A percentile compares a stretch with the other conserved stretches of the same genome.
phyloP scores from a whole-genome alignment of 2,329 filamentous ascomycete species.

The Epichloe baconii region DNA sequence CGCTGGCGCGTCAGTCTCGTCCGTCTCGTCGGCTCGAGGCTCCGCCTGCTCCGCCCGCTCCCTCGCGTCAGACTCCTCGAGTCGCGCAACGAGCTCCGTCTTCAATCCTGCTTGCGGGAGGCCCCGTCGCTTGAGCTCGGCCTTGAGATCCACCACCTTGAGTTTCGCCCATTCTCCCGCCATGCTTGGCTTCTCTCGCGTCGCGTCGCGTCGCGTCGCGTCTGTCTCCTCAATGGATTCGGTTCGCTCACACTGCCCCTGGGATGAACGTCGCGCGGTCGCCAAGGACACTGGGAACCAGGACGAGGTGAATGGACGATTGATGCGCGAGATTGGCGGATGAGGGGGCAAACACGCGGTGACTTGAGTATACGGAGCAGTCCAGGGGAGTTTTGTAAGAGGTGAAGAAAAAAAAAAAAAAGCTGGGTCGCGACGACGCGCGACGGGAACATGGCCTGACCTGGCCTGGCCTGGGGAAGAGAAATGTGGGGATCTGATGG shows the following conservation, averaged over 20 bases:
- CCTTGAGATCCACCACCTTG: constrained; percentile 64
- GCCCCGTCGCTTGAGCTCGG: constrained; percentile 60
- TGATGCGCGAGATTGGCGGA: not conserved
- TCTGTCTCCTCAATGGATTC: no score
- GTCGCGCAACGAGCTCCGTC: constrained; percentile 54
- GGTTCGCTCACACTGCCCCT: no score
- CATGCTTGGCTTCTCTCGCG: no score
- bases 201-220: no score
- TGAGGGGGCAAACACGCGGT: no score
- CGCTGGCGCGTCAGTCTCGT: not conserved
- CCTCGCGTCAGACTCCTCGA: constrained; percentile 26
- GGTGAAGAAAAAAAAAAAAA: not conserved
- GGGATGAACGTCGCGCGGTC: no score
- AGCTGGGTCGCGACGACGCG: not conserved
- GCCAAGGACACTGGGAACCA: not conserved
- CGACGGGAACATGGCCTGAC: not conserved
- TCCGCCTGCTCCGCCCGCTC: not conserved
- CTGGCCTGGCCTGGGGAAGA: not conserved
- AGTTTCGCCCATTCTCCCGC: constrained; percentile 37
- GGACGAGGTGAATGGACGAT: not conserved
- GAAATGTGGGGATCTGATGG: not conserved
- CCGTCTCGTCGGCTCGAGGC: not conserved
- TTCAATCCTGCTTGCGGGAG: constrained; percentile 58
- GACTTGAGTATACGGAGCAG: no score
- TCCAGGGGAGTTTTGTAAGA: not conserved